Evolutionary conservation across 441 rosid genomes (phyloP), one percentile per base, ranked within the genome.

Genomic region (Raphanus hybrid): DNA sequence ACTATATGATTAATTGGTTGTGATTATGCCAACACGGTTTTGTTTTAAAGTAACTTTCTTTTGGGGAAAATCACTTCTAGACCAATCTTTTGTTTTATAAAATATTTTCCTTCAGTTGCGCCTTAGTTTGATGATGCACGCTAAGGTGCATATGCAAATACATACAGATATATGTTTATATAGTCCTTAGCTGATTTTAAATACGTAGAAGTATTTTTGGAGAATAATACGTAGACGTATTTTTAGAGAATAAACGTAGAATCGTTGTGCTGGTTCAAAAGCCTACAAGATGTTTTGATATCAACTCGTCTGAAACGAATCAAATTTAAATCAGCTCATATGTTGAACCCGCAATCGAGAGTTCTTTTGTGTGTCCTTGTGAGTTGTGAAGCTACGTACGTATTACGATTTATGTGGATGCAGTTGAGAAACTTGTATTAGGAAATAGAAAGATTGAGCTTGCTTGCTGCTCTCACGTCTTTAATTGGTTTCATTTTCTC

Each of bases 71-170:
- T 10, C 14, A 68, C 57, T 66, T 35, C 14, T n/a, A 52, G 27
- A 29, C 20, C 68, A 39, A 59, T 32, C 15, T 16, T 61, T 65
- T 41, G 48, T 7, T 52, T 78, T 23, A 68, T 55, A n/a, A 18
- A 50, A 12, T 69, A 75, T 71, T 58, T 23, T 67, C 91, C 93
- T 80, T 75, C 74, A 86, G 81, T 87, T 84, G 81, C 86, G 89
- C 91, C 92, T 82, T 80, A 73, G 85, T 83, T 83, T 80, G 29
- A 70, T 91, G 27, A 70, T 69, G 82, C 70, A 71, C 39, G 66
- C 54, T 75, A 75, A 39, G 23, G 6, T 23, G 18, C 37, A 63
- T 16, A 18, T 50, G n/a, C 68, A 62, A 29, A 29, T 16, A 73
- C 61, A 52, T 37, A 41, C 72, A 29, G 3, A 66, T 15, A 4